These are phyloP conservation scores for Eucalyptus dawsonii DNA, from an alignment of 345 rosid species.

Conservation along the genomic window DNA sequence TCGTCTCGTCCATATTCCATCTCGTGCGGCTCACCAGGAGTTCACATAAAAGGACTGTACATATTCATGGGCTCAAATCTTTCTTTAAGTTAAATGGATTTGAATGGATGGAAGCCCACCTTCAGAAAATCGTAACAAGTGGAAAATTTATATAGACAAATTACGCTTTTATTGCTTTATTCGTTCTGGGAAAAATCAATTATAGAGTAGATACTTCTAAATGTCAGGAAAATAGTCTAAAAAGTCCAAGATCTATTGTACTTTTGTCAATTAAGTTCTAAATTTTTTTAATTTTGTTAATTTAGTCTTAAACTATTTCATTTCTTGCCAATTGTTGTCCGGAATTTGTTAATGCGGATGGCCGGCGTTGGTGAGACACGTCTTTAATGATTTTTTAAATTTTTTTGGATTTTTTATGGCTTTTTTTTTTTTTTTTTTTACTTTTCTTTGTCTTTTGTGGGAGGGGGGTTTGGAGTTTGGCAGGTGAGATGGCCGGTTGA, in stretches of 20 bases:
- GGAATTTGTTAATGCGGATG: too few relatives aligned
- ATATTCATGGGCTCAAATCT: not conserved
- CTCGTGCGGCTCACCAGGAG: not conserved
- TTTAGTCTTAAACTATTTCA: fast-evolving
- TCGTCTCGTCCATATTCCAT: not conserved
- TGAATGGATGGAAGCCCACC: not conserved
- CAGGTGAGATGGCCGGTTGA: too few relatives aligned
- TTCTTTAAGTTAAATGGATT: not conserved
- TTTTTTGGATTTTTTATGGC: too few relatives aligned
- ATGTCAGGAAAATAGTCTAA: not conserved
- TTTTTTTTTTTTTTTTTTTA: too few relatives aligned
- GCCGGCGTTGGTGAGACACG: fast-evolving
- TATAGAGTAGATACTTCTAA: not conserved
- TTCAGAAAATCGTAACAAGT: not conserved
- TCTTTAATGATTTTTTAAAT: too few relatives aligned
- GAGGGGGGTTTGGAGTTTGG: too few relatives aligned
- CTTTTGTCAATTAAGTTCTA: too few relatives aligned
- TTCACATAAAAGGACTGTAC: not conserved
- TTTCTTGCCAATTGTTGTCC: too few relatives aligned
- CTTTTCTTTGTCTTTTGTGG: too few relatives aligned
- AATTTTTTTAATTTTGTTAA: fast-evolving
- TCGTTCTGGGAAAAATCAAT: not conserved
- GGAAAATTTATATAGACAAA: not conserved
- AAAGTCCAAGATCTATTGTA: fast-evolving
- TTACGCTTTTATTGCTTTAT: not conserved